phyloP scores from a whole-genome alignment of 176 grass and related monocot species.

The Neostapfia colusana region DNA sequence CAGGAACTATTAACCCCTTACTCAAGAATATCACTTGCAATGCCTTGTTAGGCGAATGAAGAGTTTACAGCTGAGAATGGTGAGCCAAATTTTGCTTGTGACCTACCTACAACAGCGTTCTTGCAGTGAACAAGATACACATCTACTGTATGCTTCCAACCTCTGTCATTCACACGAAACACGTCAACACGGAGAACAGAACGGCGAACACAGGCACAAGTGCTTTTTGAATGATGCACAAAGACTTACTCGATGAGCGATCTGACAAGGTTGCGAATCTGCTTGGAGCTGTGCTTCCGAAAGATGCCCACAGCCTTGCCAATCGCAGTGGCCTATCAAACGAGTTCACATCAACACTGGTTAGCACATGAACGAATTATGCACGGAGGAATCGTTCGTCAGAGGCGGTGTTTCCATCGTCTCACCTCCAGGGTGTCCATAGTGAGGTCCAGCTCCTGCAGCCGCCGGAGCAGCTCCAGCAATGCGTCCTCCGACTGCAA shows the following conservation, averaged over 20 bases:
- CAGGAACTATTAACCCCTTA: neutral
- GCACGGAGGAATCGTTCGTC: conserved; percentile 4
- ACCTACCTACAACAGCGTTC: conserved; percentile 60
- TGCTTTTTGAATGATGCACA: neutral
- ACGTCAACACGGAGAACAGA: conserved; percentile 8
- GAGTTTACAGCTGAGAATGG: neutral
- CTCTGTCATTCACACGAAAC: conserved; percentile 47
- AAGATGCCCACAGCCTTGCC: conserved; percentile 56
- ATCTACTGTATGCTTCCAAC: conserved; percentile 75
- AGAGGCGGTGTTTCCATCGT: neutral
- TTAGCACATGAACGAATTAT: neutral
- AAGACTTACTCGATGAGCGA: conserved; percentile 63
- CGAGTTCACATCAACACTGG: conserved; percentile 21
- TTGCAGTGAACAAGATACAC: conserved; percentile 58
- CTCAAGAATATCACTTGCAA: neutral
- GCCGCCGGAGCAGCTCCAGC: conserved; percentile 61
- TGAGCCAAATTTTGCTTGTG: conserved; percentile 15
- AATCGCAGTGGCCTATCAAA: conserved; percentile 59
- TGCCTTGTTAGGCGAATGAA: neutral
- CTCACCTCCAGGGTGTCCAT: conserved; percentile 63
- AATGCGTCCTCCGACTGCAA: conserved; percentile 61
- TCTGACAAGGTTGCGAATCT: conserved; percentile 65
- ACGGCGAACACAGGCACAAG: neutral
- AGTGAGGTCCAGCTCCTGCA: conserved; percentile 63
- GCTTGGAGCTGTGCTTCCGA: conserved; percentile 64